Evolutionary conservation across 2,329 filamentous ascomycete genomes (phyloP), one percentile per base, ranked within the genome.

Genomic region (Exophiala phaeomuriformis): DNA sequence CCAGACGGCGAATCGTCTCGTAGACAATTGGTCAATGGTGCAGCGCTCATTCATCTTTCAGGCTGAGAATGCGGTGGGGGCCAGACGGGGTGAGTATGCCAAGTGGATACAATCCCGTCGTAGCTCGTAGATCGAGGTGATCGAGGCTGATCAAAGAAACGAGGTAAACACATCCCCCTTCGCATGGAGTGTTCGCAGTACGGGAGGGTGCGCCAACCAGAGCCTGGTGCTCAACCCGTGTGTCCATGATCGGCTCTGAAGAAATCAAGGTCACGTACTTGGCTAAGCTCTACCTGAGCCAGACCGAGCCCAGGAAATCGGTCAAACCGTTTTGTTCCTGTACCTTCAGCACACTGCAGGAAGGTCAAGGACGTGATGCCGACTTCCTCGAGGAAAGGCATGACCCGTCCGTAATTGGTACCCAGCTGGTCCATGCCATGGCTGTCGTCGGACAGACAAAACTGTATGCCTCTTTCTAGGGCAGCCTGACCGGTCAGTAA

Each of bases 371-470:
- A 66, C n/a, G 56, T 52, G 27, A 75, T 71, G 27, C 68, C 72
- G 19, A 65, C 64, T 5, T 59, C 77, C 59, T 82, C 77, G 52
- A 95, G 72, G 67, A 87, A 95, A 1, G 80, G 75, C 55, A 94
- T 71, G 3, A 86, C 82, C 36, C 79, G 80, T 45, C 68, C 66
- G 72, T 93, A 97, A 67, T 95, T 91, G 47, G 88, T 83, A n/a
- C 84, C 89, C 3, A 98, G 79, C 67, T 98, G 91, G 1, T 80
- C 85, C 54, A 89, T 79, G 37, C 88, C 88, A 72, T 98, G 93
- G 68, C 90, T 95, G 71, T 98, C 93, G 68, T 98, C 93, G 4
- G 88, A 95, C 63, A 98, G 78, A 49, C 89, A 94, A 70, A 97
- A 95, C 56, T 80, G 81, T 28, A 93, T 90, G 28, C 84, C 84